Percentiles rank a stretch among this genome's conserved stretches.
Evolutionary conservation across 2,329 filamentous ascomycete genomes (phyloP).

Genomic region (Corynespora cassiicola): DNA sequence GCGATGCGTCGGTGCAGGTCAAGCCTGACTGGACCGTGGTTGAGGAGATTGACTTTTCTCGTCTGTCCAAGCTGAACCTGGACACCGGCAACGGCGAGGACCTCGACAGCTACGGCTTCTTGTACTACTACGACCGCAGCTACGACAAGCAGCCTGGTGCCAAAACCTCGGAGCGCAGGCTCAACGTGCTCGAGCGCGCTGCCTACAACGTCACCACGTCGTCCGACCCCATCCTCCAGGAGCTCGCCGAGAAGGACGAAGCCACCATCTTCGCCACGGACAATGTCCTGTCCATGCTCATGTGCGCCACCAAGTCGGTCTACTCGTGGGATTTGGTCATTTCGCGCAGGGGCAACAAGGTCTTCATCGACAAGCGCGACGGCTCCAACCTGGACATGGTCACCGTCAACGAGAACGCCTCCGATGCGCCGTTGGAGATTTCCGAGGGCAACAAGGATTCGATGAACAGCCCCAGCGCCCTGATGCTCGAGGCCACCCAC

Average conservation of each 20-base stretch:
- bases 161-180: conserved; percentile 85
- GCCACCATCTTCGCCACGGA: conserved; percentile 97
- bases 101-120: conserved; percentile 92
- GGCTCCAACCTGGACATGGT: conserved; percentile 95
- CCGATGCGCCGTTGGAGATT: conserved; percentile 89
- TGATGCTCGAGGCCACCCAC: conserved; percentile 97
- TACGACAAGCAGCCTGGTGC: conserved; percentile 90
- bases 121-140: conserved; percentile 96
- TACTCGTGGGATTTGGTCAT: conserved; percentile 99
- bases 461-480: conserved; percentile 90
- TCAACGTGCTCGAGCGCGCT: conserved; percentile 88
- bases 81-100: conserved; percentile 96
- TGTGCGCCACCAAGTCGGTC: conserved; percentile 95
- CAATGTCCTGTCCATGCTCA: conserved; percentile 97
- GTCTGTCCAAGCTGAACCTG: conserved; percentile 92
- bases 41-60: conserved; percentile 98
- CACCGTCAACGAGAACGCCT: conserved; percentile 98
- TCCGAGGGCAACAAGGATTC: conserved; percentile 91
- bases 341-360: conserved; percentile 89
- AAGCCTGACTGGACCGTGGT: conserved; percentile 94
- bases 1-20: conserved; percentile 94
- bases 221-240: conserved; percentile 94
- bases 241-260: conserved; percentile 93
- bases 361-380: conserved; percentile 98
- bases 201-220: conserved; percentile 98